These are phyloP conservation scores for Protomyces inundatus DNA, from an alignment of 1,139 yeast genomes.

Conservation along the genomic window DNA sequence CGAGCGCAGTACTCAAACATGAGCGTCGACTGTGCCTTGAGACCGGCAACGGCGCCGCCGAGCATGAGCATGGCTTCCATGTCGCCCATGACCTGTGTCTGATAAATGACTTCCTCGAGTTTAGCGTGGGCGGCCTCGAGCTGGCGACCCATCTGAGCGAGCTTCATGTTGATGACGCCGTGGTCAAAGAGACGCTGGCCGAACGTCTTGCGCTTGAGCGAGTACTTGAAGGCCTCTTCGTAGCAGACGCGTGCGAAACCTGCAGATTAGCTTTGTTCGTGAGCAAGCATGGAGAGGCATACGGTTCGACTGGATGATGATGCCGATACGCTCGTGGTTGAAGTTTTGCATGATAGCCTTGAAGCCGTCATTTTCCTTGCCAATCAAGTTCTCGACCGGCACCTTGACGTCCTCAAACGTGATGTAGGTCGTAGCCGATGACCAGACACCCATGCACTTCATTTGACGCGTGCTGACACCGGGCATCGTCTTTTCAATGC, in stretches of 20 bases:
- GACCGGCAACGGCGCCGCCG: conserved; percentile 46
- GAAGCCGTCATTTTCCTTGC: conserved; percentile 45
- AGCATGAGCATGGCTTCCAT: conserved; percentile 40
- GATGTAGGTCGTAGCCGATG: conserved; percentile 42
- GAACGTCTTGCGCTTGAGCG: conserved; percentile 45
- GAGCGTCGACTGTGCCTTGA: conserved; percentile 44
- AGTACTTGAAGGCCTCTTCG: conserved; percentile 42
- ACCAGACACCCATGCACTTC: conserved; percentile 43
- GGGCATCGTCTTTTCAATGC: conserved; percentile 42
- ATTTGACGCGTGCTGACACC: conserved; percentile 42
- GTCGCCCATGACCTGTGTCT: conserved; percentile 36
- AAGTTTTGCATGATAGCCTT: conserved; percentile 43
- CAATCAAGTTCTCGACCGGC: conserved; percentile 44
- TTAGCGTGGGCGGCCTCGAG: conserved; percentile 44
- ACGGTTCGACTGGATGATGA: conserved; percentile 43
- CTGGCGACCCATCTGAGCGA: conserved; percentile 45
- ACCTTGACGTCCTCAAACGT: conserved; percentile 46
- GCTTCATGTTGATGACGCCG: conserved; percentile 45
- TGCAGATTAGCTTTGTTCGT: conserved; percentile 41
- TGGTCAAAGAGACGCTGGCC: conserved; percentile 45
- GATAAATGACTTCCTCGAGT: conserved; percentile 41
- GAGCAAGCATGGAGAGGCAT: conserved; percentile 44
- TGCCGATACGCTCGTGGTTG: conserved; percentile 46
- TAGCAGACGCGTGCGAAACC: conserved; percentile 44
- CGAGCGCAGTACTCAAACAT: conserved; percentile 43